phyloP scores from a whole-genome alignment of 2,329 filamentous ascomycete species.

The Diplodia scrobiculata region DNA sequence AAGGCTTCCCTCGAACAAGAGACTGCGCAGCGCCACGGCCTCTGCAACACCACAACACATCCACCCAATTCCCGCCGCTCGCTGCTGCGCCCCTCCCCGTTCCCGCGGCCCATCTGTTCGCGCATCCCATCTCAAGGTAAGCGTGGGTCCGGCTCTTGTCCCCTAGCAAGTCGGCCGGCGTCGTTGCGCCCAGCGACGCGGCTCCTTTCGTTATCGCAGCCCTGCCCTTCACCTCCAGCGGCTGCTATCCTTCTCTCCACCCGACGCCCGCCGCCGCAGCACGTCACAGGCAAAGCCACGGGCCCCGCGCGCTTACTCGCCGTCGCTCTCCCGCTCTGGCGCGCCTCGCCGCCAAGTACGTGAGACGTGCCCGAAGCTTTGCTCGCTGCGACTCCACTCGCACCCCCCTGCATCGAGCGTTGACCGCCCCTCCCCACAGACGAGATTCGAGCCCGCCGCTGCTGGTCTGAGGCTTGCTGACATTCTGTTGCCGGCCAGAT shows the following conservation, averaged over 20 bases:
- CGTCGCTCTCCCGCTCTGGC: constrained; percentile 45
- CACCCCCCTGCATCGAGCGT: constrained; percentile 29
- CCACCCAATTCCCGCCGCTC: constrained; percentile 11
- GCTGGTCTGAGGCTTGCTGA: constrained; percentile 22
- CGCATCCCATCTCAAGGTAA: not conserved
- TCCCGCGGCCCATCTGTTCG: not conserved
- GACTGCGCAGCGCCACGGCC: constrained; percentile 19
- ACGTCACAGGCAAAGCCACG: constrained; percentile 27
- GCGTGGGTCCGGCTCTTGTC: constrained; percentile 8
- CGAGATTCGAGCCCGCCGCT: constrained; percentile 19
- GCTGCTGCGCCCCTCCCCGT: constrained; percentile 1
- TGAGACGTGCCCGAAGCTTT: constrained; percentile 27
- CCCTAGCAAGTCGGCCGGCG: constrained; percentile 12
- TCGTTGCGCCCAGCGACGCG: constrained; percentile 24
- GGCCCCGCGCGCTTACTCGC: constrained; percentile 39
- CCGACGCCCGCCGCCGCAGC: constrained; percentile 8
- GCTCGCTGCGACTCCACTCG: constrained; percentile 25
- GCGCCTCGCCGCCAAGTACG: constrained; percentile 30
- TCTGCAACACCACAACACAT: constrained; percentile 7
- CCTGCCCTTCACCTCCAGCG: constrained; percentile 21
- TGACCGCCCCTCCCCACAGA: constrained; percentile 30
- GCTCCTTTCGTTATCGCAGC: constrained; percentile 27
- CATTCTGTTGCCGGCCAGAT: constrained; percentile 23
- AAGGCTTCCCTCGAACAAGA: constrained; percentile 20
- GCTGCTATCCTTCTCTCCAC: constrained; percentile 15